Conservation (phyloP, 2,329 filamentous ascomycete species). For the Scytalidium lignicola region DNA sequence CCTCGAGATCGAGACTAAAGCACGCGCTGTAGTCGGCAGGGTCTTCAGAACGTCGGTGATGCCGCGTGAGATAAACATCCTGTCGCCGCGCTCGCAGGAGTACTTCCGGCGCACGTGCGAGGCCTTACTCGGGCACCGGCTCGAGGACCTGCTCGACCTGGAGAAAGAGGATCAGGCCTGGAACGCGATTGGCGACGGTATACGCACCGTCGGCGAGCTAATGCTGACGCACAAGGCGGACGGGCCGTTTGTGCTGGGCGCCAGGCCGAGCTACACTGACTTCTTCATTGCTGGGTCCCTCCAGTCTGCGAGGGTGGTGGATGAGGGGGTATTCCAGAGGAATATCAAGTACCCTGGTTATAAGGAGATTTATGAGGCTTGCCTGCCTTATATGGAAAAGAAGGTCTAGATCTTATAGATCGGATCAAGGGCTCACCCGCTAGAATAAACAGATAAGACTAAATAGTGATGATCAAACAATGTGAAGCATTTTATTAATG, state of each 20-base stretch:
- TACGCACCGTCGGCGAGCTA: conserved; percentile 27
- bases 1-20: conserved; percentile 26
- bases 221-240: conserved; percentile 29
- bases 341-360: conserved; percentile 19
- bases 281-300: conserved; percentile 35
- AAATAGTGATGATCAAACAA: too few relatives aligned
- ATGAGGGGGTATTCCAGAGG: conserved; percentile 27
- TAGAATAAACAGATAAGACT: too few relatives aligned
- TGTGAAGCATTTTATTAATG: too few relatives aligned
- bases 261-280: conserved; percentile 30
- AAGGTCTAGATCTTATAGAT: conserved; percentile 1
- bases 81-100: conserved; percentile 31
- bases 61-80: conserved; percentile 32
- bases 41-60: conserved; percentile 28
- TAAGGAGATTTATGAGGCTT: conserved; percentile 18
- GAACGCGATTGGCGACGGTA: conserved; percentile 19
- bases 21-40: conserved; percentile 24
- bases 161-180: conserved; percentile 25
- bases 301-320: conserved; percentile 27
- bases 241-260: conserved; percentile 35
- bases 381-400: conserved; percentile 15
- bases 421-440: too few relatives aligned
- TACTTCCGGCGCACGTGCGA: conserved; percentile 36
- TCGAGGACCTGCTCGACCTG: conserved; percentile 31
- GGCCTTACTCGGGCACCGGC: conserved; percentile 26